Conservation (phyloP, 345 rosid genomes). For the Eutrema heterophyllum region DNA sequence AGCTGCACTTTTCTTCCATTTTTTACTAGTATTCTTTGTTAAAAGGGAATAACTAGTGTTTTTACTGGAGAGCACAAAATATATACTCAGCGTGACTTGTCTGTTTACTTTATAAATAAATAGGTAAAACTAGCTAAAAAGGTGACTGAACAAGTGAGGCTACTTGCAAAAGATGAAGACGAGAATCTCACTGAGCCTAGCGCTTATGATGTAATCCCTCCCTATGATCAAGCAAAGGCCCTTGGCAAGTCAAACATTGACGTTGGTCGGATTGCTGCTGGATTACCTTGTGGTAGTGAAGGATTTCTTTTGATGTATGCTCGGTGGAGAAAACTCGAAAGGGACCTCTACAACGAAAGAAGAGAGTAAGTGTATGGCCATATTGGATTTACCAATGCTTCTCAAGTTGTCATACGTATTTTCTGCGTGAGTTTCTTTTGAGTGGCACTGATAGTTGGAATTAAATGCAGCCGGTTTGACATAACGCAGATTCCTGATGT, state of each 20-base stretch:
- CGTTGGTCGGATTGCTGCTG: slow-evolving; percentile 96
- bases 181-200: slow-evolving; percentile 69
- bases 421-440: neutral
- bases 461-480: slow-evolving; percentile 81
- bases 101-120: slow-evolving; percentile 16
- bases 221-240: slow-evolving; percentile 98
- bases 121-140: slow-evolving; percentile 83
- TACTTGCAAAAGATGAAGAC: slow-evolving; percentile 89
- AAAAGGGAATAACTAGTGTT: neutral
- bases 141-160: slow-evolving; percentile 89
- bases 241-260: slow-evolving; percentile 98
- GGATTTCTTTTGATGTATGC: slow-evolving; percentile 99
- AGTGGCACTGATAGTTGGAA: slow-evolving; percentile 23
- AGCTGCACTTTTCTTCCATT: neutral
- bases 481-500: slow-evolving; percentile 98
- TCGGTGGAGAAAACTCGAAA: slow-evolving; percentile 98
- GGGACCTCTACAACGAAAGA: slow-evolving; percentile 95
- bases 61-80: neutral
- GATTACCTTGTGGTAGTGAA: slow-evolving; percentile 98
- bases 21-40: neutral
- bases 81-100: neutral
- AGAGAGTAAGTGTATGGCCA: slow-evolving; percentile 57
- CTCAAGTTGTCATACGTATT: neutral
- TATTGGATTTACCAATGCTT: slow-evolving; percentile 8
- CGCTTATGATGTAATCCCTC: slow-evolving; percentile 61